Base-by-base conservation (phyloP, 306 rosid genomes). In the Begonia fuchsioides region DNA sequence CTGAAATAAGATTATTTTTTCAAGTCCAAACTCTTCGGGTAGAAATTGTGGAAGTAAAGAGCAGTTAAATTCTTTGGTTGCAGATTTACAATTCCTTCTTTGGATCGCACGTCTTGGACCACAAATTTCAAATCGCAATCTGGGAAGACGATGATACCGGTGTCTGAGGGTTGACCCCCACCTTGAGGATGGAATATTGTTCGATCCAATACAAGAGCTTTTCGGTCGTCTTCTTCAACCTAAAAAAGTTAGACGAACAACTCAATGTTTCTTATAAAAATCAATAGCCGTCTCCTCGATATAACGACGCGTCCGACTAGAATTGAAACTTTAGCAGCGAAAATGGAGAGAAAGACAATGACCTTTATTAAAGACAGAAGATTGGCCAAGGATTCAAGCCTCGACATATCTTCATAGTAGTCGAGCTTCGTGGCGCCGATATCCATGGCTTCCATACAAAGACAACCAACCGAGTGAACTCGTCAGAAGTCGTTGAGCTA, bases 171-270 rank as follows among this genome's bases (percentile, higher is more conserved):
- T 44, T 84, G 93, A n/a, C 93, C 95, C 41, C 95, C 93, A 39
- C 95, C 95, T 75, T 84, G 95, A 2, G 95, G 95, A 62, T 84
- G 59, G 55, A 80, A 84, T 18, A 80, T 75, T 12, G 87, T 80
- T 38, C 71, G 77, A 49, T 84, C 92, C 68, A 80, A 63, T 38
- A 80, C 61, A 68, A 84, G 59, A 18, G 62, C 81, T 9, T 60
- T 40, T 47, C 83, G 64, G 0, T 75, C 94, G 54, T 80, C 92
- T 35, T 84, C 92, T 35, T 80, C 81, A 11, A 61, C 80, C 86
- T 83, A 13, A 20, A 10, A 20, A 15, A 41, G 0, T 8, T 19
- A 11, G 18, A 56, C 38, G 2, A 18, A 18, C 56, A 52, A 8
- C 6, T 20, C 49, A 47, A 44, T 6, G 44, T 44, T 47, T 26